A percentile compares a stretch with the other conserved stretches of the same genome.
Evolutionary conservation across 2,329 filamentous ascomycete species (phyloP).

Genomic region (Sporothrix globosa): DNA sequence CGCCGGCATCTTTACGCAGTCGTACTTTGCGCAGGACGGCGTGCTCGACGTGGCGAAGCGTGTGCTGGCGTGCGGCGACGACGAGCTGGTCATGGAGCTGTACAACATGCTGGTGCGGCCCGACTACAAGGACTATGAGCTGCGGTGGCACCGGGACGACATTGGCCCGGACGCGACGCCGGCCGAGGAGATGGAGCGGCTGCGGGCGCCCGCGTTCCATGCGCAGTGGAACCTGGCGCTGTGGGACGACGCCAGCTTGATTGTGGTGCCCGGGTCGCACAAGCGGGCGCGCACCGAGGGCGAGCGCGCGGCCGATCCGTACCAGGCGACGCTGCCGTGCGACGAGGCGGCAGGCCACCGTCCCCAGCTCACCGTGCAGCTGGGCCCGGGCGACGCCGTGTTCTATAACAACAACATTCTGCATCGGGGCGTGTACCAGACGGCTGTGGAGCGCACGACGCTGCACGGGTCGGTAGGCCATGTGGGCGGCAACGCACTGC

Average conservation of each 20-base stretch:
- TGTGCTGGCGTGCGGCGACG: conserved; percentile 60
- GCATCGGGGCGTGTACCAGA: conserved; percentile 69
- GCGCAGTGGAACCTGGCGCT: conserved; percentile 88
- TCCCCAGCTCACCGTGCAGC: conserved; percentile 65
- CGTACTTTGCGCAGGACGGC: conserved; percentile 70
- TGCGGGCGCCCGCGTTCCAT: conserved; percentile 65
- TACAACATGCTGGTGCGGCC: conserved; percentile 84
- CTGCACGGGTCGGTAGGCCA: conserved; percentile 74
- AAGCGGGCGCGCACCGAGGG: conserved; percentile 67
- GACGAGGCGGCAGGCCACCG: conserved; percentile 57
- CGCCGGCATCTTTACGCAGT: conserved; percentile 62
- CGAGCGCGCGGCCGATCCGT: conserved; percentile 70
- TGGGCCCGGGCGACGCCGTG: conserved; percentile 75
- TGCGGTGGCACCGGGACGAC: conserved; percentile 87
- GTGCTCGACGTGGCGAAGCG: conserved; percentile 66
- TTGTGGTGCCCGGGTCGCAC: conserved; percentile 80
- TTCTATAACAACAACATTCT: conserved; percentile 93
- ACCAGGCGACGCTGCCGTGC: conserved; percentile 62
- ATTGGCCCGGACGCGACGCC: conserved; percentile 66
- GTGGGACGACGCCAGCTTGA: conserved; percentile 71
- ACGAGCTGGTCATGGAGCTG: conserved; percentile 79
- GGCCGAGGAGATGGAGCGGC: conserved; percentile 67
- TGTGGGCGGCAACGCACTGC: conserved; percentile 54
- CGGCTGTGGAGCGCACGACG: conserved; percentile 65
- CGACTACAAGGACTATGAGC: conserved; percentile 64